Evolutionary conservation across 2,329 filamentous ascomycete species (phyloP).

Genomic region (Annulohypoxylon truncatum): DNA sequence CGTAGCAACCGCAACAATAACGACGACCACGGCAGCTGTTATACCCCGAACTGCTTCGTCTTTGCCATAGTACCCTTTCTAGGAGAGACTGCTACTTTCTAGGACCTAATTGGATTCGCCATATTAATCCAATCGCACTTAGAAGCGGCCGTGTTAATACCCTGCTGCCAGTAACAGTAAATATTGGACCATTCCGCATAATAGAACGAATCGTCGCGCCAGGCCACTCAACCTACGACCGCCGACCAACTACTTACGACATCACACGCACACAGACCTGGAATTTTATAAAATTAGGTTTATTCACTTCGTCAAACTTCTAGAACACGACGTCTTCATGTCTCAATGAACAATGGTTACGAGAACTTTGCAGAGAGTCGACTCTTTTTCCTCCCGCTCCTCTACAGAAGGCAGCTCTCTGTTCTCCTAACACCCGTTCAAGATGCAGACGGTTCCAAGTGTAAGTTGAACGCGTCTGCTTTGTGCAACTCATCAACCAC

Average conservation of each 20-base stretch:
- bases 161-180: constrained; percentile 40
- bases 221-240: constrained; percentile 46
- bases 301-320: constrained; percentile 43
- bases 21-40: constrained; percentile 14
- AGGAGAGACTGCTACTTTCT: constrained; percentile 4
- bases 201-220: constrained; percentile 41
- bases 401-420: constrained; percentile 50
- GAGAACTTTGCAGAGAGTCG: constrained; percentile 44
- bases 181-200: constrained; percentile 40
- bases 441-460: constrained; percentile 67
- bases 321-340: constrained; percentile 44
- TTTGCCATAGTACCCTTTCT: background rate
- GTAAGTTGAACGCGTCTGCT: constrained; percentile 54
- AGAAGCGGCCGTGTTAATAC: constrained; percentile 18
- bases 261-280: constrained; percentile 32
- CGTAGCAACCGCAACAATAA: constrained; percentile 25
- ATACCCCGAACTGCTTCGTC: constrained; percentile 1
- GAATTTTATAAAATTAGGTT: constrained; percentile 38
- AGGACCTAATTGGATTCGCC: constrained; percentile 14
- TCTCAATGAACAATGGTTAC: constrained; percentile 52
- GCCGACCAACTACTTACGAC: constrained; percentile 34
- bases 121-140: constrained; percentile 23
- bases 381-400: constrained; percentile 46
- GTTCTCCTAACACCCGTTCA: constrained; percentile 55
- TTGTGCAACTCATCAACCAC: constrained; percentile 15